Conservation (phyloP, 345 rosid species). For the Salix purpurea region DNA sequence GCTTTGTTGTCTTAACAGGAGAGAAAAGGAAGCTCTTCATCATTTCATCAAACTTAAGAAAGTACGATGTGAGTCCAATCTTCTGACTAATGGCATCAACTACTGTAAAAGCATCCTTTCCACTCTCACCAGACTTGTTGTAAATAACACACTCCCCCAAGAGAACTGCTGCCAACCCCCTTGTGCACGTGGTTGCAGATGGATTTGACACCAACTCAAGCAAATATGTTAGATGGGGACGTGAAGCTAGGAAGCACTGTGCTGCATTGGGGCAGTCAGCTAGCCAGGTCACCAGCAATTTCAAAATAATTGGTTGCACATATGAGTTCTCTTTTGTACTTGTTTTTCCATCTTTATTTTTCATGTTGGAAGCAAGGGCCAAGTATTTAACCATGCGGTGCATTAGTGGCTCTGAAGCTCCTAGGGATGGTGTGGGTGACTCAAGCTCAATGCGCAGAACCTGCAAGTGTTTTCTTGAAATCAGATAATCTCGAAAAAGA, state of each 20-base stretch:
- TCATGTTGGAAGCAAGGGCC: conserved; percentile 78
- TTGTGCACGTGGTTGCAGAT: conserved; percentile 59
- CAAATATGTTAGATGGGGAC: conserved; percentile 73
- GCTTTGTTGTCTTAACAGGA: conserved; percentile 44
- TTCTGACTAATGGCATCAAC: conserved; percentile 88
- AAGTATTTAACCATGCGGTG: conserved; percentile 85
- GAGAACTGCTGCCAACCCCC: conserved; percentile 80
- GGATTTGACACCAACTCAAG: conserved; percentile 72
- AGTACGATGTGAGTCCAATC: conserved; percentile 76
- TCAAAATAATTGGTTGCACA: conserved; percentile 74
- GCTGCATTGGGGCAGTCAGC: conserved; percentile 79
- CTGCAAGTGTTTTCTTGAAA: conserved; percentile 35
- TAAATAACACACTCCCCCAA: conserved; percentile 80
- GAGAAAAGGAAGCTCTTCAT: conserved; percentile 69
- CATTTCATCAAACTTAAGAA: conserved; percentile 87
- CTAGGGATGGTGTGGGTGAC: conserved; percentile 64
- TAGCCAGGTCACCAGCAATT: conserved; percentile 87
- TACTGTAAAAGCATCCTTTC: conserved; percentile 68
- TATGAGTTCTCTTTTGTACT: conserved; percentile 38
- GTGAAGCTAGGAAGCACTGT: conserved; percentile 80
- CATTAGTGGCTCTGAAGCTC: conserved; percentile 78
- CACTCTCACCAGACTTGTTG: conserved; percentile 67
- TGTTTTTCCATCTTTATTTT: conserved; percentile 65
- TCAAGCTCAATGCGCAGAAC: conserved; percentile 75
- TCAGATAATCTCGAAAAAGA: not conserved